Percentiles rank a stretch among this genome's conserved stretches.
Conservation (phyloP, 1,139 yeast genomes). For the Scheffersomyces parashehatae region DNA sequence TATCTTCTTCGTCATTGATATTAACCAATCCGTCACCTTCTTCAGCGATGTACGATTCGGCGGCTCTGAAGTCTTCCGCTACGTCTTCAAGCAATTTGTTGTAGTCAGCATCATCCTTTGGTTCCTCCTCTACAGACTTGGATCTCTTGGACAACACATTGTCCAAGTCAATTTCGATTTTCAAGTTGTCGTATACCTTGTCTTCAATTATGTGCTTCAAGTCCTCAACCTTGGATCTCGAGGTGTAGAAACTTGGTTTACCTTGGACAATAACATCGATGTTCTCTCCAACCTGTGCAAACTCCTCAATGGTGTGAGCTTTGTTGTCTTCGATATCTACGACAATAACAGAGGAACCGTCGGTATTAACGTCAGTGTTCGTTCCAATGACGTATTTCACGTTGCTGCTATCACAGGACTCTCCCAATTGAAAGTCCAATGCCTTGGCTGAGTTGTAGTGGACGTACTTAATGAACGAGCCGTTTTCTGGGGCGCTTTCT, state of each 20-base stretch:
- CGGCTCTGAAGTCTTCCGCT: slow-evolving; percentile 34
- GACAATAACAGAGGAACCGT: slow-evolving; percentile 18
- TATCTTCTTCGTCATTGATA: slow-evolving; percentile 1
- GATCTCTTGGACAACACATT: slow-evolving; percentile 12
- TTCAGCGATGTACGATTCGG: slow-evolving; percentile 32
- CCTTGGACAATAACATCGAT: slow-evolving; percentile 29
- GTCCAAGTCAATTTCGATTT: slow-evolving; percentile 18
- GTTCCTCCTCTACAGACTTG: slow-evolving; percentile 4
- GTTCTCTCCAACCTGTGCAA: slow-evolving; percentile 10
- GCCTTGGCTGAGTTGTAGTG: slow-evolving; percentile 26
- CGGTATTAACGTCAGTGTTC: slow-evolving; percentile 2
- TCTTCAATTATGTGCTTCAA: slow-evolving; percentile 25
- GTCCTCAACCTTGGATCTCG: slow-evolving; percentile 17
- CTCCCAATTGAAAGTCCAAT: slow-evolving; percentile 22
- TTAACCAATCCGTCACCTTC: slow-evolving; percentile 21
- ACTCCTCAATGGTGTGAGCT: slow-evolving; percentile 18
- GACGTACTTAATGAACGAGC: slow-evolving; percentile 29
- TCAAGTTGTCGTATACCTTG: slow-evolving; percentile 18
- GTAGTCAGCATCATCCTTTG: slow-evolving; percentile 13
- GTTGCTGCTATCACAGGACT: slow-evolving; percentile 13
- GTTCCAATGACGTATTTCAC: slow-evolving; percentile 6
- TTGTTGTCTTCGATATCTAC: slow-evolving; percentile 26
- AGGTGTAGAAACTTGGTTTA: slow-evolving; percentile 27
- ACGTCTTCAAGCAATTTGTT: slow-evolving; percentile 28
- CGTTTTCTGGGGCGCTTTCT: slow-evolving; percentile 6